These are phyloP conservation scores for Silene vulgaris DNA, from an alignment of 179 eudicot species.

Conservation along the genomic window DNA sequence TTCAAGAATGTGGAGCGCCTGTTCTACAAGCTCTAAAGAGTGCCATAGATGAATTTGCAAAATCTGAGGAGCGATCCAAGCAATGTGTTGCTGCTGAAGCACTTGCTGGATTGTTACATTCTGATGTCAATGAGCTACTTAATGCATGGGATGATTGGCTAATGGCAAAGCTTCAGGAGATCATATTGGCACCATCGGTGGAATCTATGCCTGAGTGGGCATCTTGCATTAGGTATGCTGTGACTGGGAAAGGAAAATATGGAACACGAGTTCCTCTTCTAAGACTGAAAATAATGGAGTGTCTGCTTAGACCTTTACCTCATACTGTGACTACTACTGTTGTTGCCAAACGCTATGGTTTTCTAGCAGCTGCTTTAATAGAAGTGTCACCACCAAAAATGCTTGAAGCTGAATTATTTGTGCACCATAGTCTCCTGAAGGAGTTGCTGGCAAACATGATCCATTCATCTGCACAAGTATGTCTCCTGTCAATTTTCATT, in stretches of 20 bases:
- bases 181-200: slow-evolving; percentile 86
- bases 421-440: slow-evolving; percentile 64
- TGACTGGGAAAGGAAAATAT: slow-evolving; percentile 90
- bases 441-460: slow-evolving; percentile 81
- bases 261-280: slow-evolving; percentile 77
- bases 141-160: slow-evolving; percentile 97
- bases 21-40: slow-evolving; percentile 56
- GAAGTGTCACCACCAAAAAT: slow-evolving; percentile 84
- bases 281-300: slow-evolving; percentile 66
- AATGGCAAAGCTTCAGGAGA: slow-evolving; percentile 59
- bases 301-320: slow-evolving; percentile 71
- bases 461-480: slow-evolving; percentile 92
- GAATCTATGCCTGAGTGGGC: slow-evolving; percentile 98
- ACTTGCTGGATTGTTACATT: slow-evolving; percentile 85
- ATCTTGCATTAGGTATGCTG: slow-evolving; percentile 91
- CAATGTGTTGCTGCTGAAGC: slow-evolving; percentile 99
- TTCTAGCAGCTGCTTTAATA: slow-evolving; percentile 77
- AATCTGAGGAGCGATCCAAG: slow-evolving; percentile 88
- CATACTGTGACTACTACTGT: slow-evolving; percentile 68
- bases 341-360: slow-evolving; percentile 81
- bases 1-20: slow-evolving; percentile 95
- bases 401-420: slow-evolving; percentile 60
- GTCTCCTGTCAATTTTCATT: slow-evolving; percentile 14
- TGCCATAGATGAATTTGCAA: slow-evolving; percentile 71
- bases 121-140: slow-evolving; percentile 75